Evolutionary conservation across 352 stramenopile genomes (phyloP).

Genomic region (Pythium chondricola): DNA sequence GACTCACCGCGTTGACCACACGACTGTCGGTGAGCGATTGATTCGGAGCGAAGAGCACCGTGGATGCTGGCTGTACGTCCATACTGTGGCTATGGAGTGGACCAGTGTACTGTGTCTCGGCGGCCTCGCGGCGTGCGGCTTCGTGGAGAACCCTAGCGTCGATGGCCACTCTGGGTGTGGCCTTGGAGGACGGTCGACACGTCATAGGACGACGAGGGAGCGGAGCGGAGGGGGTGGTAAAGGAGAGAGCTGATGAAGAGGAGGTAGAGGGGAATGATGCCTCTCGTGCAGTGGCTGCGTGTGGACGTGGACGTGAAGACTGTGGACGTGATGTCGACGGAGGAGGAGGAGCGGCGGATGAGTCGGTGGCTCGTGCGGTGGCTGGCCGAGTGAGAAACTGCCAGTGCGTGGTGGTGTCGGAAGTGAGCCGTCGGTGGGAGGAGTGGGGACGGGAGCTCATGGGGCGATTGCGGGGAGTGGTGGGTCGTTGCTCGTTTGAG

Average conservation of each 20-base stretch:
- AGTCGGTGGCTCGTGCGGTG: too few species aligned
- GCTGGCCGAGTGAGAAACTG: constrained; percentile 14
- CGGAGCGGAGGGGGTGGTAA: background rate
- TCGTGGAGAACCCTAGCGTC: constrained; percentile 33
- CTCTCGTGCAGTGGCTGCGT: constrained; percentile 8
- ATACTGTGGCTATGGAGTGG: constrained; percentile 44
- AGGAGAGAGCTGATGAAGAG: background rate
- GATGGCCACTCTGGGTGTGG: background rate
- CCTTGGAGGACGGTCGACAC: background rate
- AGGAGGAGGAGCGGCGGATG: background rate
- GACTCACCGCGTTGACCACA: constrained; percentile 30
- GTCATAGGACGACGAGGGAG: constrained; percentile 2
- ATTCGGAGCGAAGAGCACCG: constrained; percentile 11
- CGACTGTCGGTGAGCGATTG: constrained; percentile 16
- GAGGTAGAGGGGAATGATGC: background rate
- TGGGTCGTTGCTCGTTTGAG: background rate
- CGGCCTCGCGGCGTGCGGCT: constrained; percentile 28
- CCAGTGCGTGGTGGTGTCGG: constrained; percentile 15
- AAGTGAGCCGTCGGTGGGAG: constrained; percentile 6
- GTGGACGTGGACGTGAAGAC: constrained; percentile 1
- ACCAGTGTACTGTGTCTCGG: constrained; percentile 38
- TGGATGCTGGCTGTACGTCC: constrained; percentile 19
- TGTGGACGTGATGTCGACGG: background rate
- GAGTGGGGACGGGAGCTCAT: constrained; percentile 3
- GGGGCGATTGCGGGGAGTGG: background rate